phyloP scores from a whole-genome alignment of 2,329 filamentous ascomycete genomes.

The Albifimbria verrucaria region DNA sequence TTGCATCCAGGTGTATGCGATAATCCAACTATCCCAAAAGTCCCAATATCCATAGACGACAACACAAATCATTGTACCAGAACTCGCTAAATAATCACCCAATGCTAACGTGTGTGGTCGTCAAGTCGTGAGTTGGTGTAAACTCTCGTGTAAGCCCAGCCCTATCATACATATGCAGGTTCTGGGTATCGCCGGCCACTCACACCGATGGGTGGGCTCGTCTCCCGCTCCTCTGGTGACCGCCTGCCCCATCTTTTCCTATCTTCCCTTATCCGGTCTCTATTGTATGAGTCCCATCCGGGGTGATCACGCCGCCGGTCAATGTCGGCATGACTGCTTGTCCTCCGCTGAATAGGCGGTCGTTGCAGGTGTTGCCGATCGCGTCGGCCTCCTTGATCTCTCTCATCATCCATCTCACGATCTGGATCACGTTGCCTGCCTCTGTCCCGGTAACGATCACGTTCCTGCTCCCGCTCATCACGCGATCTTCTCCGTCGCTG shows the following conservation, averaged over 20 bases:
- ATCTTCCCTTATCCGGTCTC: slow-evolving; percentile 29
- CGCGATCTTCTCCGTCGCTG: slow-evolving; percentile 18
- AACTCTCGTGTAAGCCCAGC: background rate
- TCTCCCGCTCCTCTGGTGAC: slow-evolving; percentile 25
- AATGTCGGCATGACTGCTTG: slow-evolving; percentile 48
- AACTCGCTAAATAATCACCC: background rate
- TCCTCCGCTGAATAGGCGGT: slow-evolving; percentile 39
- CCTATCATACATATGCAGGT: slow-evolving; percentile 24
- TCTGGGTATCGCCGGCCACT: slow-evolving; percentile 37
- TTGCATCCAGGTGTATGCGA: no score
- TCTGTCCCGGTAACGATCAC: slow-evolving; percentile 30
- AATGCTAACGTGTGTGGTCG: background rate
- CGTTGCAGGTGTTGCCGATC: slow-evolving; percentile 33
- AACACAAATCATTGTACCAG: background rate
- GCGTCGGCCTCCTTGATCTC: slow-evolving; percentile 23
- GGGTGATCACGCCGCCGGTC: slow-evolving; percentile 37
- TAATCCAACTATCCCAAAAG: no score
- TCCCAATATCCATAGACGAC: no score
- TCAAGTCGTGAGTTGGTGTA: background rate
- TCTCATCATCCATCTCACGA: slow-evolving; percentile 33
- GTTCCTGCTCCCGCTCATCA: slow-evolving; percentile 24
- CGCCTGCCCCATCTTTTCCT: slow-evolving; percentile 33
- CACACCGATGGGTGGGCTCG: slow-evolving; percentile 28
- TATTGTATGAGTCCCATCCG: slow-evolving; percentile 28
- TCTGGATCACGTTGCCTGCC: slow-evolving; percentile 35